Base-by-base conservation (phyloP, 148 eudicot genomes). In the Agrostemma githago region DNA sequence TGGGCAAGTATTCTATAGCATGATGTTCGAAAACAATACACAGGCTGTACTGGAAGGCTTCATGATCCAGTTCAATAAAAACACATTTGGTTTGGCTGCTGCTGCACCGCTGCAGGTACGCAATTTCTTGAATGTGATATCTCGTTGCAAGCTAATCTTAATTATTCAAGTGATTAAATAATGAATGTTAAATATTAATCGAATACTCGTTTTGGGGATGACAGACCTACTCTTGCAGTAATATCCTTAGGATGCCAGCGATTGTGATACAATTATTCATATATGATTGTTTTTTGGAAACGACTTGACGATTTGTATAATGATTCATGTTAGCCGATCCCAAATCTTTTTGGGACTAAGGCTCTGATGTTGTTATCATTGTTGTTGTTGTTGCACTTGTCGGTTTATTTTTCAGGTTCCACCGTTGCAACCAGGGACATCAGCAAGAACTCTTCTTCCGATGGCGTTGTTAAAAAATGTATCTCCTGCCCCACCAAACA, bases 21-120 rank as follows among this genome's bases (percentile, higher is more conserved):
- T 94, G 86, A 66, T 85, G 41, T 90, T 94, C 76, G 93, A 94
- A 83, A 94, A 94, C 85, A 90, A 87, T 74, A 71, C 96, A n/a
- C 92, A 84, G 68, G 64, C 79, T 57, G 84, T 83, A 48, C 96
- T 94, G 48, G 98, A 94, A 73, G 97, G 97, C n/a, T 95, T 95
- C 73, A 86, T 95, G 97, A 95, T 95, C 74, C 98, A 95, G 83
- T 95, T 95, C 80, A 95, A 94, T 76, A 92, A 92, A 83, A 94
- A 94, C 78, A 87, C 96, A 51, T 92, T 94, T 81, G 97, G 98
- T 76, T 89, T 92, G 80, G 98, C 97, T 7, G 92, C 98, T 62
- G 85, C 79, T 76, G 96, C 88, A 74, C 92, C 96, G 51, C 91
- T 94, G 43, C 96, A 92, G 96, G 97, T 94, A 80, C 38, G 41